Base-by-base conservation (phyloP, 345 rosid species). In the Bruguiera sexangula region DNA sequence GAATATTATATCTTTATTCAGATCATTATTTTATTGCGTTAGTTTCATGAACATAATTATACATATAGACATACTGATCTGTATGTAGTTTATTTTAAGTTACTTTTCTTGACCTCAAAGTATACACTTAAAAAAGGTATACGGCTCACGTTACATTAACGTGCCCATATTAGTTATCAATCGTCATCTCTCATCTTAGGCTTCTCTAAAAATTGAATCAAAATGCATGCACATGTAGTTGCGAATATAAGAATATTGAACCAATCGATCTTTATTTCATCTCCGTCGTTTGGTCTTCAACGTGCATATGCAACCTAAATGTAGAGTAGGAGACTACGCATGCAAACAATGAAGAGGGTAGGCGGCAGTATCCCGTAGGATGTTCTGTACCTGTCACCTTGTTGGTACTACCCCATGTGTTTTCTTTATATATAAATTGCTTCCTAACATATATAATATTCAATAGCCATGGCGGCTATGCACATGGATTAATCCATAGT, bases 401-500 rank as follows among this genome's bases (percentile, higher is more conserved):
- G 67, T 56, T 56, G 70, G 69, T 21, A 16, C n/a, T 34, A 1
- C 57, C 24, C 19, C 60, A 8, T 57, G 34, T 21, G 26, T 31
- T 26, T 58, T 62, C 65, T 51, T 31, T 15, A 24, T 70, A 24
- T 52, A 52, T 21, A 20, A 21, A 9, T 56, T 22, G 24, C 24
- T 21, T 21, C 60, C 24, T 8, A 56, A 22, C 22, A 16, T 13
- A 27, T 63, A 56, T 54, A 75, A 22, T 43, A 65, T 58, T 60
- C 63, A 52, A 13, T 43, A 58, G 21, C 19, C 21, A 37, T 52
- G 81, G 66, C 58, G 64, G 83, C 76, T 62, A 18, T 10, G 76
- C 79, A 76, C 84, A 76, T 78, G 78, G 63, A 62, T 63, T 54
- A 74, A 71, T 73, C 77, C 69, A 43, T 53, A 67, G 52, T 50